Evolutionary conservation across 768 basidiomycete genomes (phyloP), one percentile per base, ranked within the genome.

Genomic region (Paxillus rubicundulus): DNA sequence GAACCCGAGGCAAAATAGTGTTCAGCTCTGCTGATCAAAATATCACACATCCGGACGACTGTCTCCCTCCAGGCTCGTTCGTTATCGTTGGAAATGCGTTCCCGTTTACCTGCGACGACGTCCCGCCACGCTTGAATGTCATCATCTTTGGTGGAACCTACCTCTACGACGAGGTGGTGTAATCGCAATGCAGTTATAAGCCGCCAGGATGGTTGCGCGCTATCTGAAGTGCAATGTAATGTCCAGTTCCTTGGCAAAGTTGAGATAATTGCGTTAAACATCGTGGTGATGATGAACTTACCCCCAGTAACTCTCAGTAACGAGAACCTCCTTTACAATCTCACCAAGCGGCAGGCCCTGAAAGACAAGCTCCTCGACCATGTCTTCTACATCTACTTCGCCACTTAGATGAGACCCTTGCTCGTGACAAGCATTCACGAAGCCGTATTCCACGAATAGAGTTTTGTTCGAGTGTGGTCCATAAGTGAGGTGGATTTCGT

Each of bases 391-490:
- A 50, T 87, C 80, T 14, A 90, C 76, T 58, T 91, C 86, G 14
- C 80, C 81, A 6, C 69, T 60, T 28, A 70, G 63, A 9, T 56
- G 56, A 6, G 54, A 47, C 9, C 53, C 65, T 10, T 71, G 65
- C 10, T 64, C 49, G 9, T 67, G 58, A 14, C 73, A 58, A 14
- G 56, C 27, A 57, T 79, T 77, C 30, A 88, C 78, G 65, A 98
- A 98, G 0, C 95, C 96, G 68, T 98, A 98, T 66, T 98, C 96
- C 18, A 84, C 77, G 64, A 94, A 88, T 20, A 98, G 67, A 3
- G 79, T 85, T 38, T 79, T 76, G 57, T 93, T 95, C 21, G 84
- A 71, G 68, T 96, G 94, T 6, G 72, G 65, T 0, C 93, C 94
- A 60, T 98, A 98, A 45, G 79, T 80, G 52, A 98, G 75, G 39